phyloP scores from a whole-genome alignment of 1,139 yeast genomes.

The Zygosaccharomyces pseudobailii region DNA sequence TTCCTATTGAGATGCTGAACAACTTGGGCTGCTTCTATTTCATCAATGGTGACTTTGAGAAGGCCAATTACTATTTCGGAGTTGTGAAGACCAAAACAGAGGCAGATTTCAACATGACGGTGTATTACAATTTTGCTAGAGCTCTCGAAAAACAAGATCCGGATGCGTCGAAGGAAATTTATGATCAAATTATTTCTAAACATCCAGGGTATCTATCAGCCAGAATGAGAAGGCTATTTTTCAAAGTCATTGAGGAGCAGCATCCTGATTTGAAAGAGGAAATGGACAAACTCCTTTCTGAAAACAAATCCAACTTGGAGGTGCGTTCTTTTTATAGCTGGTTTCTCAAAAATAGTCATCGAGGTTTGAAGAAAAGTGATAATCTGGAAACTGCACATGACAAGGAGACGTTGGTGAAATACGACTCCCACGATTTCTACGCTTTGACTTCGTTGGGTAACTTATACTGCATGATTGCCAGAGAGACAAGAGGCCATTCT shows the following conservation, averaged over 20 bases:
- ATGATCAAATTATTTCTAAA: constrained; percentile 49
- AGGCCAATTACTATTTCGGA: constrained; percentile 48
- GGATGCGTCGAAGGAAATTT: constrained; percentile 38
- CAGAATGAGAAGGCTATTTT: constrained; percentile 61
- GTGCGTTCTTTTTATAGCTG: constrained; percentile 90
- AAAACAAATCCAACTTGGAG: constrained; percentile 63
- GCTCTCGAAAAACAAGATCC: constrained; percentile 45
- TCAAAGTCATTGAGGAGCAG: constrained; percentile 39
- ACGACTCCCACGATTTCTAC: constrained; percentile 83
- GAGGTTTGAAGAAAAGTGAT: constrained; percentile 43
- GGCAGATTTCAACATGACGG: constrained; percentile 41
- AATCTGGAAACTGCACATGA: constrained; percentile 74
- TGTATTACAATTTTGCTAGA: constrained; percentile 62
- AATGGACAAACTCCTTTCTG: constrained; percentile 49
- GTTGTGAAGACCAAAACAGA: constrained; percentile 41
- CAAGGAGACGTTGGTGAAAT: constrained; percentile 75
- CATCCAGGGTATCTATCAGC: constrained; percentile 78
- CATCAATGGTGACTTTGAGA: constrained; percentile 53
- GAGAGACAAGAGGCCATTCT: constrained; percentile 50
- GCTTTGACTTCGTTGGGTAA: constrained; percentile 89
- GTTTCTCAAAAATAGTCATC: constrained; percentile 55
- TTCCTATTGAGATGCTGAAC: constrained; percentile 68
- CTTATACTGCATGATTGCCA: constrained; percentile 75
- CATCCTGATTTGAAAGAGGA: constrained; percentile 41
- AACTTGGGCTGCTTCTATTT: constrained; percentile 85